Conservation (phyloP, 441 rosid genomes). For the Kokia cookei region DNA sequence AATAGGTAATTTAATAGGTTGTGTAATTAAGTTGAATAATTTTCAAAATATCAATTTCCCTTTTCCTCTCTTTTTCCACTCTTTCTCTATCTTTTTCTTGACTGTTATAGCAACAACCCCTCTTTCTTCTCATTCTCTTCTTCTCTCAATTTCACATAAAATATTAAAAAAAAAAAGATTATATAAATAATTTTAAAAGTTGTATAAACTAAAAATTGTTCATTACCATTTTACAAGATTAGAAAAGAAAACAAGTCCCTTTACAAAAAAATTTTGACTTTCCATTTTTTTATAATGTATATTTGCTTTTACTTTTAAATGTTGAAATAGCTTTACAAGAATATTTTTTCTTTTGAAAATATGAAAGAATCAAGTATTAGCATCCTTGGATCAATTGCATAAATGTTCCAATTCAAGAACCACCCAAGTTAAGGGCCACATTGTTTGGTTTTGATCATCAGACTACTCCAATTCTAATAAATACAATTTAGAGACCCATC, state of each 20-base stretch:
- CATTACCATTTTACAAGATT: not conserved
- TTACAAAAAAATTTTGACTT: too few relatives aligned
- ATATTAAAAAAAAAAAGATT: not conserved
- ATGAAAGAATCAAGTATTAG: not conserved
- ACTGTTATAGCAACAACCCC: too few relatives aligned
- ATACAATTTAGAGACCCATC: not conserved
- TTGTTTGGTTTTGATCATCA: not conserved
- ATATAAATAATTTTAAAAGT: too few relatives aligned
- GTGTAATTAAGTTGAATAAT: too few relatives aligned
- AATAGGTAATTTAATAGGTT: too few relatives aligned
- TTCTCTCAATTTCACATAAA: too few relatives aligned
- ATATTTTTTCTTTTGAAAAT: not conserved
- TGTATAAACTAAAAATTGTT: not conserved
- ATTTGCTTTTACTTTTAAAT: not conserved
- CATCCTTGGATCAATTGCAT: not conserved
- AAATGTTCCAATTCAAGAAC: not conserved
- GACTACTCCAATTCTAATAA: not conserved
- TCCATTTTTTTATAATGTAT: not conserved
- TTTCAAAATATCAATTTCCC: too few relatives aligned
- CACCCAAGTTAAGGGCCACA: too few relatives aligned
- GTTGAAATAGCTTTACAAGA: not conserved
- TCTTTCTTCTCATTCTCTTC: too few relatives aligned
- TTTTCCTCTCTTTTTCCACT: too few relatives aligned
- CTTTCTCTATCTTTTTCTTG: too few relatives aligned
- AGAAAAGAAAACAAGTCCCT: too few relatives aligned